phyloP scores from a whole-genome alignment of 2,329 filamentous ascomycete species.

The Trichoderma koningii region DNA sequence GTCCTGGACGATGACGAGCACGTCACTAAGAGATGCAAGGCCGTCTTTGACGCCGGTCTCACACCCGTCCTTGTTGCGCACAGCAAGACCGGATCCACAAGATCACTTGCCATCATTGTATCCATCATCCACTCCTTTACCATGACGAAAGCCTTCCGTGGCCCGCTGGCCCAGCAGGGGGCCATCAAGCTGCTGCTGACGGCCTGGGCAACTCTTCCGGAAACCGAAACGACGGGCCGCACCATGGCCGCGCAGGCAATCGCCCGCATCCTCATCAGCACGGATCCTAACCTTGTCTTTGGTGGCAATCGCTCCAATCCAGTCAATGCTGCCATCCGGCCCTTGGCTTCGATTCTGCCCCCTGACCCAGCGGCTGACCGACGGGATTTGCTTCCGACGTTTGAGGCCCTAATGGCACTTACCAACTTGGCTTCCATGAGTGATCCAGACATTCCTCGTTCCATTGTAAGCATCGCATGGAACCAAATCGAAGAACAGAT shows the following conservation, averaged over 20 bases:
- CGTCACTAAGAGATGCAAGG: conserved; percentile 73
- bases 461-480: conserved; percentile 75
- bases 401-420: conserved; percentile 86
- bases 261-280: conserved; percentile 82
- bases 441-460: conserved; percentile 62
- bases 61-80: conserved; percentile 76
- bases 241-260: conserved; percentile 75
- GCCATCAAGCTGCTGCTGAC: conserved; percentile 81
- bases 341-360: conserved; percentile 73
- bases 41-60: conserved; percentile 75
- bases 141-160: conserved; percentile 71
- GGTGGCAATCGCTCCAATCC: conserved; percentile 72
- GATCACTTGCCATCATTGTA: conserved; percentile 71
- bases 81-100: conserved; percentile 70
- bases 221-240: conserved; percentile 50
- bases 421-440: conserved; percentile 90
- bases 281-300: conserved; percentile 83
- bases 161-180: conserved; percentile 88
- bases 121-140: conserved; percentile 78
- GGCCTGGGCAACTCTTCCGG: conserved; percentile 63
- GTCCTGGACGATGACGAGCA: conserved; percentile 74
- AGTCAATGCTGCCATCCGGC: conserved; percentile 77
- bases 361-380: conserved; percentile 63
- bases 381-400: conserved; percentile 81
- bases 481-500: conserved; percentile 79